A percentile compares a stretch with the other conserved stretches of the same genome.
These are phyloP conservation scores for Phytophthora macrochlamydospora DNA, from an alignment of 352 stramenopile species.

Conservation along the genomic window DNA sequence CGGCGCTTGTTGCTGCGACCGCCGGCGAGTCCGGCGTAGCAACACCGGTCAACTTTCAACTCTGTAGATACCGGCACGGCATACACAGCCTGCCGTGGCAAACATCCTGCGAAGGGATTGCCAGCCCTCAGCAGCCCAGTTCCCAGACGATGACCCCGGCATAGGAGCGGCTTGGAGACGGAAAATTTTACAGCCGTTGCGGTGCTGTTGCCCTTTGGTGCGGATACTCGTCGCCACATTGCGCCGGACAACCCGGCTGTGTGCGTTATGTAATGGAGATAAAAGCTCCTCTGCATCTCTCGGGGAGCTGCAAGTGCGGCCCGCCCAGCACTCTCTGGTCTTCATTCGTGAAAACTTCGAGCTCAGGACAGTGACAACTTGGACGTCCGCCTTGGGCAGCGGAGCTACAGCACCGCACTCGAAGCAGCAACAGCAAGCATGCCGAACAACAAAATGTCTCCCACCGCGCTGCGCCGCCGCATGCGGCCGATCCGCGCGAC, in stretches of 20 bases:
- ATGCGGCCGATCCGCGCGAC: slow-evolving; percentile 32
- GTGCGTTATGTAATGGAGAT: too few relatives aligned
- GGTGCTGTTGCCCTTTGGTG: slow-evolving; percentile 1
- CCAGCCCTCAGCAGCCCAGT: neutral
- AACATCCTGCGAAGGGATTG: neutral
- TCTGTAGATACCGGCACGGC: too few relatives aligned
- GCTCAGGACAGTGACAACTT: slow-evolving; percentile 9
- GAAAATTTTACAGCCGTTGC: neutral
- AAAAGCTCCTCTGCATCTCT: too few relatives aligned
- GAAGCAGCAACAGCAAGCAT: slow-evolving; percentile 25
- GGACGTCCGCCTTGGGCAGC: neutral
- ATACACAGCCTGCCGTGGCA: neutral
- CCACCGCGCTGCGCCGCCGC: slow-evolving; percentile 16
- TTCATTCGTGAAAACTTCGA: slow-evolving; percentile 41
- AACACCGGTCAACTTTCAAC: too few relatives aligned
- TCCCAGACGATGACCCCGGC: neutral
- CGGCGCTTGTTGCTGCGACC: neutral
- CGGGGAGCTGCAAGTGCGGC: neutral
- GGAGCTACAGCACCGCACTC: neutral
- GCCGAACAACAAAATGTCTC: slow-evolving; percentile 44
- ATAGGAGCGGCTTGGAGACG: neutral
- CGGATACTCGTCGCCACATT: slow-evolving; percentile 2
- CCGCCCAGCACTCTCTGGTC: neutral
- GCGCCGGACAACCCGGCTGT: neutral
- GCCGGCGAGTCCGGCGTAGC: too few relatives aligned